Conservation (phyloP, 2,329 filamentous ascomycete genomes). For the Talaromyces pinophilus region DNA sequence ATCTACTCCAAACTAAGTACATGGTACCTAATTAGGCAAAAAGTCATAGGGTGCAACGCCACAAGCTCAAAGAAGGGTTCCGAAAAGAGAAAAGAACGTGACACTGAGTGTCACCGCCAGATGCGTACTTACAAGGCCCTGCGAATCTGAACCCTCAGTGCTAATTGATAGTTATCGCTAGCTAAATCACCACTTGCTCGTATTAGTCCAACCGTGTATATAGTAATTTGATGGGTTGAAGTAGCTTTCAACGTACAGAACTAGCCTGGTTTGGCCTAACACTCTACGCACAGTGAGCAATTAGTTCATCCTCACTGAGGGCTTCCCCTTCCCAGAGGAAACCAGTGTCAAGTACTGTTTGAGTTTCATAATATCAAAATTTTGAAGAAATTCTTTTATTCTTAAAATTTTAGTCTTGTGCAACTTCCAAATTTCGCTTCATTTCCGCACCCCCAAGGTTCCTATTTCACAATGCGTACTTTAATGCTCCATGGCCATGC, state of each 20-base stretch:
- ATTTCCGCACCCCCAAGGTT: neutral
- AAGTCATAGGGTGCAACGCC: neutral
- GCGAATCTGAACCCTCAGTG: neutral
- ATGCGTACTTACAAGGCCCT: neutral
- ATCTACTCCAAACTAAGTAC: neutral
- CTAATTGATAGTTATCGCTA: neutral
- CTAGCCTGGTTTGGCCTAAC: neutral
- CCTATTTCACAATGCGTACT: constrained; percentile 30
- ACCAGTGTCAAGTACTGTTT: neutral
- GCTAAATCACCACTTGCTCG: neutral
- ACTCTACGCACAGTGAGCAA: neutral
- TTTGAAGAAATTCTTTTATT: neutral
- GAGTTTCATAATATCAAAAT: neutral
- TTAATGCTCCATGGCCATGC: constrained; percentile 42
- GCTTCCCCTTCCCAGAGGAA: neutral
- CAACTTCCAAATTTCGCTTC: neutral
- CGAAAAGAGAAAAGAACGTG: neutral
- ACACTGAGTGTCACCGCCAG: neutral
- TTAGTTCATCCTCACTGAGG: neutral
- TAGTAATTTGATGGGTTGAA: neutral
- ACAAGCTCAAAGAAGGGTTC: neutral
- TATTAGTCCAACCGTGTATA: neutral
- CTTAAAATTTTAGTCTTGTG: neutral
- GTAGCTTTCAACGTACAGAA: neutral
- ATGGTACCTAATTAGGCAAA: neutral